Conservation (phyloP, 2,329 filamentous ascomycete genomes). For the Trichoderma sp. region DNA sequence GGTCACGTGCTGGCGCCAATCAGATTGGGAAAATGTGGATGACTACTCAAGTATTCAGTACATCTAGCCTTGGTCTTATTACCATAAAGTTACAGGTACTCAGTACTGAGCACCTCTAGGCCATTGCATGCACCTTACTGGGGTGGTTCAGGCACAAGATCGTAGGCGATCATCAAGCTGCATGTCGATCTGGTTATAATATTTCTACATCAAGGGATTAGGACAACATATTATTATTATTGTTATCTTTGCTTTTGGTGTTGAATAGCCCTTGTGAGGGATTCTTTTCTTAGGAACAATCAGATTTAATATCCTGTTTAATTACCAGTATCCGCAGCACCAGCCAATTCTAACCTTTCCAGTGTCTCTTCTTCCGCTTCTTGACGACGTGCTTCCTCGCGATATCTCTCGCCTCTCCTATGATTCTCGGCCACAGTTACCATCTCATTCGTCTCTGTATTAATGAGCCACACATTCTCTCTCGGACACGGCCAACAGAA, state of each 20-base stretch:
- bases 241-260: background rate
- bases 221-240: background rate
- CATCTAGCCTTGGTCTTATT: accelerated
- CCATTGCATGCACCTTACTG: background rate
- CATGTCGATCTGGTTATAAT: background rate
- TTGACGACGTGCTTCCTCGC: background rate
- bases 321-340: background rate
- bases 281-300: background rate
- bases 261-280: background rate
- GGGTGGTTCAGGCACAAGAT: background rate
- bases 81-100: background rate
- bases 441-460: background rate
- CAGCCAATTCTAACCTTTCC: background rate
- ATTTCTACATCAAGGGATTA: background rate
- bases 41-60: background rate
- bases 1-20: background rate
- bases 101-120: background rate
- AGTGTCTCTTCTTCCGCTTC: background rate
- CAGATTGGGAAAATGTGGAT: background rate
- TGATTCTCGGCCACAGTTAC: background rate
- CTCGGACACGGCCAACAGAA: background rate
- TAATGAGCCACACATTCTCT: background rate
- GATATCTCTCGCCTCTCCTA: background rate
- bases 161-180: background rate
- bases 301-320: background rate